These are phyloP conservation scores for Talaromyces sp. DNA, from an alignment of 2,329 filamentous ascomycete species.

Conservation along the genomic window DNA sequence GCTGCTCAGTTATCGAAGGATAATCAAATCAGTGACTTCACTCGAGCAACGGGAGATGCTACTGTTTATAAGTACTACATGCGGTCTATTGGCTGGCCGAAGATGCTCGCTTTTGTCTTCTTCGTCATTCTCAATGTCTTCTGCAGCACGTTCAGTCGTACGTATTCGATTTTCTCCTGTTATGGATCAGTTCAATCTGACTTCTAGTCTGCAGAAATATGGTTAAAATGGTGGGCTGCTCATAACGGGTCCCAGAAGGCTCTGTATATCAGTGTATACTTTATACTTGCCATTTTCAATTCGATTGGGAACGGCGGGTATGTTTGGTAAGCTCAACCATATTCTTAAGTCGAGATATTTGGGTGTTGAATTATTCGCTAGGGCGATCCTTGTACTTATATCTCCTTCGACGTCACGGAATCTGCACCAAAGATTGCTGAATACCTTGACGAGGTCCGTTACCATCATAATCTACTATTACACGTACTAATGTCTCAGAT, in stretches of 20 bases:
- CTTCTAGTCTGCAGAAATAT: slow-evolving; percentile 25
- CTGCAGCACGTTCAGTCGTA: slow-evolving; percentile 32
- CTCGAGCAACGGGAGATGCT: slow-evolving; percentile 31
- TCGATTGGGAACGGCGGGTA: slow-evolving; percentile 34
- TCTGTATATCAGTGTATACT: slow-evolving; percentile 36
- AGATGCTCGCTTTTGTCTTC: slow-evolving; percentile 32
- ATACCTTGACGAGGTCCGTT: slow-evolving; percentile 47
- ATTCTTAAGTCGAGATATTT: not conserved
- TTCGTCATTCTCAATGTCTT: slow-evolving; percentile 35
- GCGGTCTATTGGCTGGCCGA: slow-evolving; percentile 33
- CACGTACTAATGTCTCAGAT: slow-evolving; percentile 17
- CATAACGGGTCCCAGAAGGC: slow-evolving; percentile 25
- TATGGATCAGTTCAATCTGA: not conserved
- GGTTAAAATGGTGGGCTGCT: slow-evolving; percentile 41
- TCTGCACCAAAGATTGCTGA: slow-evolving; percentile 37
- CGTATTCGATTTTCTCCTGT: not conserved
- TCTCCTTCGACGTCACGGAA: slow-evolving; percentile 8
- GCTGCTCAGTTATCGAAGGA: slow-evolving; percentile 18
- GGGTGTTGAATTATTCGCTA: not conserved
- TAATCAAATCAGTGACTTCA: slow-evolving; percentile 21
- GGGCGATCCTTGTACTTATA: slow-evolving; percentile 3
- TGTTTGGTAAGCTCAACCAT: slow-evolving; percentile 9
- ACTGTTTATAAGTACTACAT: slow-evolving; percentile 40
- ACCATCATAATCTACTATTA: slow-evolving; percentile 24
- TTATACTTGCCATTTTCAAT: slow-evolving; percentile 33